Evolutionary conservation across 2,329 filamentous ascomycete genomes (phyloP).

Genomic region (Aspergillus viridinutans): DNA sequence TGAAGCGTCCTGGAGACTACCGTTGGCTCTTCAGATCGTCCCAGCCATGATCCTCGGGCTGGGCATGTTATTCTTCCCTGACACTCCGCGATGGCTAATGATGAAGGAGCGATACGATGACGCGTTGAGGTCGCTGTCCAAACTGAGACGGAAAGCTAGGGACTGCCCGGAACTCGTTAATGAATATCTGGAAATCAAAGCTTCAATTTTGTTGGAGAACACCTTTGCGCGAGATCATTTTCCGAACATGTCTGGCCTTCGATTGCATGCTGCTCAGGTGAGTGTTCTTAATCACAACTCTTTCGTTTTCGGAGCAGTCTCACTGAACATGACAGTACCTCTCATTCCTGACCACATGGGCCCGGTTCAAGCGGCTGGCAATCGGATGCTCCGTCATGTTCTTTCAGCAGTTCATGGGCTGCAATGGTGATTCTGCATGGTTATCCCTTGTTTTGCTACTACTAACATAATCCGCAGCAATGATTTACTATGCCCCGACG

Average conservation of each 20-base stretch:
- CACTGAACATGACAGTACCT: slow-evolving; percentile 22
- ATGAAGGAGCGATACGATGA: slow-evolving; percentile 49
- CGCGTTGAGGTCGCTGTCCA: slow-evolving; percentile 43
- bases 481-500: slow-evolving; percentile 48
- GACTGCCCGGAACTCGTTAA: slow-evolving; percentile 45
- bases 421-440: slow-evolving; percentile 32
- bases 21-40: slow-evolving; percentile 45
- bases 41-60: slow-evolving; percentile 37
- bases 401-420: slow-evolving; percentile 47
- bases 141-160: slow-evolving; percentile 45
- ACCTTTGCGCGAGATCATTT: slow-evolving; percentile 29
- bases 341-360: slow-evolving; percentile 33
- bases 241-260: slow-evolving; percentile 24
- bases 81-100: slow-evolving; percentile 54
- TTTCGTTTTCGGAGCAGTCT: background rate
- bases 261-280: slow-evolving; percentile 31
- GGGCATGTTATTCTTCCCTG: slow-evolving; percentile 50
- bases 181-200: slow-evolving; percentile 50
- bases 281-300: background rate
- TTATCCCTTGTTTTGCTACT: background rate
- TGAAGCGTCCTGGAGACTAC: slow-evolving; percentile 47
- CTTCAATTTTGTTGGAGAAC: slow-evolving; percentile 38
- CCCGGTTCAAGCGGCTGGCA: slow-evolving; percentile 33
- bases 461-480: slow-evolving; percentile 19
- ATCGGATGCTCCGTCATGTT: slow-evolving; percentile 40